Conservation (phyloP, 1,139 yeast species). For the Suhomyces coccinellae region DNA sequence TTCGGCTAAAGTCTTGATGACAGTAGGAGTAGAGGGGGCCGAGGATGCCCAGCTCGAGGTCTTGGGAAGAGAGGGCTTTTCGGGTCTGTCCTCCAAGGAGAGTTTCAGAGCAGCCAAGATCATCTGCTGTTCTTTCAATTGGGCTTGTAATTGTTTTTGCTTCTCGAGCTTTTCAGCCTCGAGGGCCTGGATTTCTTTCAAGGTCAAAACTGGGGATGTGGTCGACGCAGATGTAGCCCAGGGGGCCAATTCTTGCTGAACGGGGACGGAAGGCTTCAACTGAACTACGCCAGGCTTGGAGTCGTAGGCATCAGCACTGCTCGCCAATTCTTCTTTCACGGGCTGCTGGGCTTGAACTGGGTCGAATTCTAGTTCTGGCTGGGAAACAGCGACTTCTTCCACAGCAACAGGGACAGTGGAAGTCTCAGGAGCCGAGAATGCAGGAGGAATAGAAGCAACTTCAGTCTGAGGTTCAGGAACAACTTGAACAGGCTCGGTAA, state of each 20-base stretch:
- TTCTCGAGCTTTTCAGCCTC: constrained; percentile 57
- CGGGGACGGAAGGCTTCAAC: constrained; percentile 25
- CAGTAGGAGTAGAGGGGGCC: constrained; percentile 21
- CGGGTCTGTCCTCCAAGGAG: constrained; percentile 24
- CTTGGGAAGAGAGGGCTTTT: constrained; percentile 42
- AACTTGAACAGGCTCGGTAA: background rate
- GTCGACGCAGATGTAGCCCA: constrained; percentile 47
- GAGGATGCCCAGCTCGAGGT: constrained; percentile 58
- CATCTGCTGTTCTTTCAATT: constrained; percentile 30
- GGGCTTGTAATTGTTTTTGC: constrained; percentile 37
- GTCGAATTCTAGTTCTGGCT: constrained; percentile 4
- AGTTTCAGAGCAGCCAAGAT: constrained; percentile 20
- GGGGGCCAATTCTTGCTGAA: constrained; percentile 47
- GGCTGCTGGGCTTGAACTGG: background rate
- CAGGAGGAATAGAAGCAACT: background rate
- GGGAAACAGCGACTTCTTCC: constrained; percentile 1
- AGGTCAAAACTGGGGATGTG: constrained; percentile 49
- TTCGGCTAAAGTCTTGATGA: constrained; percentile 44
- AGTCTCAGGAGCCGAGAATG: background rate
- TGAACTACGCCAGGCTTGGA: constrained; percentile 9
- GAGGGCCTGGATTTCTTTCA: constrained; percentile 68
- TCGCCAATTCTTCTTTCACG: constrained; percentile 1
- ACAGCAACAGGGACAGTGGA: background rate
- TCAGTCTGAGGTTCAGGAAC: constrained; percentile 13
- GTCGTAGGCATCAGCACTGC: background rate